phyloP scores from a whole-genome alignment of 306 rosid genomes.

The Sindora glabra region DNA sequence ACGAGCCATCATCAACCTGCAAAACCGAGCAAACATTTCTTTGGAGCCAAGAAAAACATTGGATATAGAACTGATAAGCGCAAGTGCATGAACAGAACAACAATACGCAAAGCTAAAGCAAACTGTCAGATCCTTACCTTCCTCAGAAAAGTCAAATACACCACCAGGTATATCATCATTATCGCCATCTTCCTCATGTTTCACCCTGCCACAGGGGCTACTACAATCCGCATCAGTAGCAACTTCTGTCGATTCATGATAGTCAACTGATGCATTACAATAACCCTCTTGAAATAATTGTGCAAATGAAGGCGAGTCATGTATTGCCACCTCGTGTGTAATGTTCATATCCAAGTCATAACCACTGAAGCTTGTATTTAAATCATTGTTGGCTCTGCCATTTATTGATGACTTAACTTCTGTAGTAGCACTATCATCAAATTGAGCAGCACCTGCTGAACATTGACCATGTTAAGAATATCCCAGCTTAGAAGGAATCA shows the following conservation, averaged over 20 bases:
- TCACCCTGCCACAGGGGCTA: constrained; percentile 66
- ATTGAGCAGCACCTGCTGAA: constrained; percentile 27
- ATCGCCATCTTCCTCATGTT: constrained; percentile 68
- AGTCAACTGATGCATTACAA: constrained; percentile 53
- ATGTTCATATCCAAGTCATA: constrained; percentile 58
- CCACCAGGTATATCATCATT: constrained; percentile 74
- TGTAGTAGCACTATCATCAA: constrained; percentile 36
- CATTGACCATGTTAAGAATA: constrained; percentile 27
- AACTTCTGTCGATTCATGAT: constrained; percentile 44
- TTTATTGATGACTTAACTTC: constrained; percentile 38
- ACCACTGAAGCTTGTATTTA: constrained; percentile 51
- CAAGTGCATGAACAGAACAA: neutral
- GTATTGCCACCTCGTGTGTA: constrained; percentile 50
- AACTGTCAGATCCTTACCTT: constrained; percentile 43
- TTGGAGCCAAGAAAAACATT: too few relatives aligned
- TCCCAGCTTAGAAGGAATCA: constrained; percentile 20
- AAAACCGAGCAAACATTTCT: neutral
- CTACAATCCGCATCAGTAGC: constrained; percentile 58
- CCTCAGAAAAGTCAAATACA: constrained; percentile 81
- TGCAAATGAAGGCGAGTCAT: constrained; percentile 55
- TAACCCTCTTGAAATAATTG: constrained; percentile 74
- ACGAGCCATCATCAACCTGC: constrained; percentile 46
- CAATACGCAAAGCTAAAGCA: neutral
- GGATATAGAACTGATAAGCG: neutral
- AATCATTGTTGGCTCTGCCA: constrained; percentile 35